Percentiles rank a stretch among this genome's conserved stretches.
Conservation (phyloP, 2,329 filamentous ascomycete genomes). For the Arachnomyces sp. region DNA sequence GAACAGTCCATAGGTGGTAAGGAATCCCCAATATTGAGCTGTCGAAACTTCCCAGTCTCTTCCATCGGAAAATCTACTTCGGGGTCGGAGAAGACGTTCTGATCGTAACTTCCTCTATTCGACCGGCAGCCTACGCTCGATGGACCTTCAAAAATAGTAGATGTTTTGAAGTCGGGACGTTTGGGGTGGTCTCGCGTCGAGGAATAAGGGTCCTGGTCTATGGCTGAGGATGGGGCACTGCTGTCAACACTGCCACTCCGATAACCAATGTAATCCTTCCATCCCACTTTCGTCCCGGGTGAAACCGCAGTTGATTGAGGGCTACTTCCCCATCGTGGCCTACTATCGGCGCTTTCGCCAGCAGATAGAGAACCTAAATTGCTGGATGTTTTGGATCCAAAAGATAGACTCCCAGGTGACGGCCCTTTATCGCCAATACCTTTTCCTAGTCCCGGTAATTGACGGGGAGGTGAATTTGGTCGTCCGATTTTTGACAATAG, state of each 20-base stretch:
- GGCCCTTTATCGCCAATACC: slow-evolving; percentile 17
- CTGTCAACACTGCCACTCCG: slow-evolving; percentile 38
- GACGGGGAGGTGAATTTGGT: slow-evolving; percentile 47
- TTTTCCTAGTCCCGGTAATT: slow-evolving; percentile 25
- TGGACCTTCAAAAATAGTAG: slow-evolving; percentile 41
- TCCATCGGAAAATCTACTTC: slow-evolving; percentile 35
- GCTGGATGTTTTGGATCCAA: slow-evolving; percentile 24
- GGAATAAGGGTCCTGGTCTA: slow-evolving; percentile 33
- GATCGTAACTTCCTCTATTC: slow-evolving; percentile 56
- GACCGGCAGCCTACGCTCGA: slow-evolving; percentile 43
- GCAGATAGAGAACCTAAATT: slow-evolving; percentile 26
- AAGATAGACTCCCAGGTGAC: slow-evolving; percentile 22
- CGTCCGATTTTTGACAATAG: slow-evolving; percentile 55
- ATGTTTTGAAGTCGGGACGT: slow-evolving; percentile 43
- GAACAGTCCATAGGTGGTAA: slow-evolving; percentile 26
- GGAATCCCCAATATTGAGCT: slow-evolving; percentile 32
- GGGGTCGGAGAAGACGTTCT: slow-evolving; percentile 45
- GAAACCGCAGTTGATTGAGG: slow-evolving; percentile 35
- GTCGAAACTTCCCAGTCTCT: slow-evolving; percentile 27
- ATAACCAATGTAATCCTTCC: slow-evolving; percentile 34
- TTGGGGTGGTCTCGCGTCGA: slow-evolving; percentile 27
- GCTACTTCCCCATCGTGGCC: slow-evolving; percentile 30
- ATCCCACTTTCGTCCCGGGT: slow-evolving; percentile 30
- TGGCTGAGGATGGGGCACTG: slow-evolving; percentile 28
- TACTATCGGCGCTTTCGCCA: slow-evolving; percentile 22